Evolutionary conservation across 129 eudicot species (phyloP).

Genomic region (Lonicera japonica): DNA sequence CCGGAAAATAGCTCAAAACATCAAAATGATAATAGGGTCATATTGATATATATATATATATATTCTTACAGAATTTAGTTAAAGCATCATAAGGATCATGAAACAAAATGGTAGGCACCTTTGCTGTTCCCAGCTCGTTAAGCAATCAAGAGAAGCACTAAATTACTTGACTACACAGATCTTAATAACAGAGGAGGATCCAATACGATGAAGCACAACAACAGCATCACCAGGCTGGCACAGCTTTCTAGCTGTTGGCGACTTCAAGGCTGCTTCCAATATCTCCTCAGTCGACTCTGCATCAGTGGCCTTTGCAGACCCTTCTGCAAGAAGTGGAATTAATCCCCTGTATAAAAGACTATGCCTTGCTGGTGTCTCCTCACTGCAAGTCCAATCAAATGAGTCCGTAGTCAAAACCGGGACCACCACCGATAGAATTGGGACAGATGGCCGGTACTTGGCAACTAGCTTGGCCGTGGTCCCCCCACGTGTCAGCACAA

Average conservation of each 20-base stretch:
- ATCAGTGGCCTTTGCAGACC: slow-evolving; percentile 25
- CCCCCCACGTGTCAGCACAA: slow-evolving; percentile 34
- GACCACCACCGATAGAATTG: slow-evolving; percentile 25
- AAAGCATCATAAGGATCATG: background rate
- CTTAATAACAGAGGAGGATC: slow-evolving; percentile 15
- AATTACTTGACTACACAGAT: slow-evolving; percentile 11
- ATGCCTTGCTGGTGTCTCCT: slow-evolving; percentile 31
- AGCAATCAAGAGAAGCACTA: background rate
- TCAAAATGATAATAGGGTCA: background rate
- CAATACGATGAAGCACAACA: slow-evolving; percentile 11
- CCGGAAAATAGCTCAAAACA: background rate
- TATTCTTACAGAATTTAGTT: background rate
- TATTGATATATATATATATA: background rate
- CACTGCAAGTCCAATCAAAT: slow-evolving; percentile 31
- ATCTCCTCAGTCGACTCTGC: slow-evolving; percentile 19
- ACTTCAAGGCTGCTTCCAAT: slow-evolving; percentile 9
- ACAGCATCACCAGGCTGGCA: slow-evolving; percentile 10
- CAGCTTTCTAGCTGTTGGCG: background rate
- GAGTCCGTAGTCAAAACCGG: slow-evolving; percentile 25
- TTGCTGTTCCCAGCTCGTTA: background rate
- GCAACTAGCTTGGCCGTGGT: slow-evolving; percentile 29
- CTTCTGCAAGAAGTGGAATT: slow-evolving; percentile 23
- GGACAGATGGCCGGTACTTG: slow-evolving; percentile 30
- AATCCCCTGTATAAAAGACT: slow-evolving; percentile 25
- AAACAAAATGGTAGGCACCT: background rate